A percentile compares a stretch with the other conserved stretches of the same genome.
These are phyloP conservation scores for Thelephora terrestris DNA, from an alignment of 1,284 basidiomycete species.

Conservation along the genomic window DNA sequence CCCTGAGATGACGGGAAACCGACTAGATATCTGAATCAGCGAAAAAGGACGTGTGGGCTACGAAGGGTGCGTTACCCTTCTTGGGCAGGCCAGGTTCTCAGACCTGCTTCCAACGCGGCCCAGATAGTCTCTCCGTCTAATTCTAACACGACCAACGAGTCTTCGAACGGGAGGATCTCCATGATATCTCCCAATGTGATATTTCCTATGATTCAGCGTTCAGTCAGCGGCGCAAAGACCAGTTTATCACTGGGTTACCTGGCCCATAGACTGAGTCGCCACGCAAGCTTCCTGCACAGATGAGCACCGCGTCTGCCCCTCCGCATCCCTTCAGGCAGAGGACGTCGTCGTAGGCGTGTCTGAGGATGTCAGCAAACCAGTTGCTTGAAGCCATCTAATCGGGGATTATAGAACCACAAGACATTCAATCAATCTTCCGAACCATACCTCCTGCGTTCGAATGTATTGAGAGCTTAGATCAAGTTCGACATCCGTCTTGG, in stretches of 20 bases:
- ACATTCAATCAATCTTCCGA: not conserved
- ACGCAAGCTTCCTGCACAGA: slow-evolving; percentile 81
- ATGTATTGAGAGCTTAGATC: slow-evolving; percentile 73
- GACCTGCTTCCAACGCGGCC: slow-evolving; percentile 69
- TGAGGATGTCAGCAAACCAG: slow-evolving; percentile 82
- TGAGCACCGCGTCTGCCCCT: slow-evolving; percentile 69
- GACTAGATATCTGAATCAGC: slow-evolving; percentile 31
- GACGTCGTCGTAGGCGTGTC: slow-evolving; percentile 81
- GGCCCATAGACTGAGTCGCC: slow-evolving; percentile 83
- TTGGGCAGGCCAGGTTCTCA: slow-evolving; percentile 81
- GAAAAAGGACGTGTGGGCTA: not conserved
- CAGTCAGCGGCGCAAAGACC: not conserved
- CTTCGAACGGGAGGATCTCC: slow-evolving; percentile 87
- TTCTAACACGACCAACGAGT: slow-evolving; percentile 76
- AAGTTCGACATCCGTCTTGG: slow-evolving; percentile 57
- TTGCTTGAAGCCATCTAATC: slow-evolving; percentile 71
- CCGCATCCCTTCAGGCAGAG: slow-evolving; percentile 48
- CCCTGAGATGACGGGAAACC: slow-evolving; percentile 86
- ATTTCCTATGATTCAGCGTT: slow-evolving; percentile 33
- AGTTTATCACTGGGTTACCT: slow-evolving; percentile 31
- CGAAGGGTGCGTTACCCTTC: slow-evolving; percentile 54
- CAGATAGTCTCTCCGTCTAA: slow-evolving; percentile 76
- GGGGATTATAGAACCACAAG: not conserved
- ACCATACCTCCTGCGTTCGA: slow-evolving; percentile 53
- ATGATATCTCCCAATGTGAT: slow-evolving; percentile 78